phyloP scores from a whole-genome alignment of 768 basidiomycete genomes.

The Filobasidium wieringae region DNA sequence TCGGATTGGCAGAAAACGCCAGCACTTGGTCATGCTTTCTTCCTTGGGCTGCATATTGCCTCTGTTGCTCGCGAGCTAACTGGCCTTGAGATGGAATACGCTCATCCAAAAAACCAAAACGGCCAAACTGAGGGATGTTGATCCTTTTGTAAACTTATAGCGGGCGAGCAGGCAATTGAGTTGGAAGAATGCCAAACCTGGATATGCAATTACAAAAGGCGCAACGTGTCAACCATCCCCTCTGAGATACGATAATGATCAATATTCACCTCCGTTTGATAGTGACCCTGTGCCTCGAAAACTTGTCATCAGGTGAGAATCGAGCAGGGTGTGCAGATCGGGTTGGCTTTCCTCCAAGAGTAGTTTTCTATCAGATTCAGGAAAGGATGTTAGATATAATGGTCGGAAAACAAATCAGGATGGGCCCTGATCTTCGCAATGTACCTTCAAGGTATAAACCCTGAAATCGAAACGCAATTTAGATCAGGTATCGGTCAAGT shows the following conservation, averaged over 20 bases:
- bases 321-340: constrained; percentile 97
- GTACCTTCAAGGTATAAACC: constrained; percentile 82
- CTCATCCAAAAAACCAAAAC: too few species aligned
- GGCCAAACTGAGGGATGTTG: too few species aligned
- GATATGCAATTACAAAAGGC: too few species aligned
- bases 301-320: constrained; percentile 99
- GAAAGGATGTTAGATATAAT: too few species aligned
- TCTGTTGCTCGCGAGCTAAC: neutral
- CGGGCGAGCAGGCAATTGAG: constrained; percentile 79
- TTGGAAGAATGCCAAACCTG: constrained; percentile 65
- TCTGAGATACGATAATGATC: neutral
- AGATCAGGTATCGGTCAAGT: neutral
- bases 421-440: constrained; percentile 19
- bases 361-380: constrained; percentile 86
- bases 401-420: neutral
- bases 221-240: neutral
- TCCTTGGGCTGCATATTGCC: neutral
- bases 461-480: constrained; percentile 40
- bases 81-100: neutral
- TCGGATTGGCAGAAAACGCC: too few species aligned
- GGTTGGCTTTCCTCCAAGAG: constrained; percentile 65
- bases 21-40: constrained; percentile 10
- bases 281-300: constrained; percentile 91
- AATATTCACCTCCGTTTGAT: constrained; percentile 66
- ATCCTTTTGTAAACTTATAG: constrained; percentile 46